Evolutionary conservation across 805 yeast genomes (phyloP).

Genomic region (Yarrowia hollandica): DNA sequence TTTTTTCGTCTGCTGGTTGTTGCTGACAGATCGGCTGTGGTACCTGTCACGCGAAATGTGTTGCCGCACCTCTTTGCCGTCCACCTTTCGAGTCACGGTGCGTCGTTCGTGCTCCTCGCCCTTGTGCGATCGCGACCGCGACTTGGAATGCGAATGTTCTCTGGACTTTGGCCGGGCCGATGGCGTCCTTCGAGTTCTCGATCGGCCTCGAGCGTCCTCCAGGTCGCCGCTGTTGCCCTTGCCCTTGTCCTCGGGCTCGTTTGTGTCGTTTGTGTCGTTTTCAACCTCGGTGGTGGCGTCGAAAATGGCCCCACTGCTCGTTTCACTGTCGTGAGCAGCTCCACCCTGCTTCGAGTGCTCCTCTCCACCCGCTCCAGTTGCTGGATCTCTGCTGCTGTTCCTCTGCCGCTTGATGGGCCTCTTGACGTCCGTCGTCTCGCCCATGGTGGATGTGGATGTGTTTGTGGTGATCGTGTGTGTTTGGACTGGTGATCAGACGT

Average conservation of each 20-base stretch:
- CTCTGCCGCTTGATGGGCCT: too few relatives aligned
- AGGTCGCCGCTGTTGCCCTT: neutral
- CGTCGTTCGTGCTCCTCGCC: constrained; percentile 10
- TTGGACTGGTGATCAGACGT: too few relatives aligned
- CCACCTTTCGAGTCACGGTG: neutral
- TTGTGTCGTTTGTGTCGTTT: too few relatives aligned
- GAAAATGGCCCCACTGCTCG: too few relatives aligned
- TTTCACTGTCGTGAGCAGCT: too few relatives aligned
- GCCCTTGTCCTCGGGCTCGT: neutral
- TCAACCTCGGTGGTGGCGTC: too few relatives aligned
- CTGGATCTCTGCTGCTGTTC: too few relatives aligned
- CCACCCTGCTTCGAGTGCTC: too few relatives aligned
- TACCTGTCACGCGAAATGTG: constrained; percentile 7
- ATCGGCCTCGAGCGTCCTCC: neutral
- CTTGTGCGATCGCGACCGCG: constrained; percentile 4
- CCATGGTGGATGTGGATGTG: too few relatives aligned
- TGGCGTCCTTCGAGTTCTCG: neutral
- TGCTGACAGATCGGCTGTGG: constrained; percentile 4
- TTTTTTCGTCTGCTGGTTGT: neutral
- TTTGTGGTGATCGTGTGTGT: too few relatives aligned
- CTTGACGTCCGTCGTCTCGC: too few relatives aligned
- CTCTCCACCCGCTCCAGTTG: too few relatives aligned
- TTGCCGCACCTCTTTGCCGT: constrained; percentile 11
- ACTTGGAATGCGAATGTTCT: constrained; percentile 13
- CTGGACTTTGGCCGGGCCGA: neutral